Percentiles rank a stretch among this genome's conserved stretches.
Evolutionary conservation across 2,329 filamentous ascomycete genomes (phyloP).

Genomic region (Botryotinia convoluta): DNA sequence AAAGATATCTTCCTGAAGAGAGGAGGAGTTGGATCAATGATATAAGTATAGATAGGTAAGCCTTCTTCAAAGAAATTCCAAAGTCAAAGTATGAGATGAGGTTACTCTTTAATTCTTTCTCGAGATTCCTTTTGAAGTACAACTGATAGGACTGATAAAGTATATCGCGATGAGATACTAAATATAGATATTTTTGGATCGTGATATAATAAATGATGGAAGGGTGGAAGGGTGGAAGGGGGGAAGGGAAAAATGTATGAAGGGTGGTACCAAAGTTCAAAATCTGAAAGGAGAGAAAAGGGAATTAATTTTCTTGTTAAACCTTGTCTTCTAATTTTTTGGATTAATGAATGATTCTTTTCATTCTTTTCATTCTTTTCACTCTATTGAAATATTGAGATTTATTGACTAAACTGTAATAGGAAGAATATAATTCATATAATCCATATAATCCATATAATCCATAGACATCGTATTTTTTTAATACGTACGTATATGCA

Average conservation of each 20-base stretch:
- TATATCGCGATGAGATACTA: slow-evolving; percentile 14
- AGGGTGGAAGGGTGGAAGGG: not conserved
- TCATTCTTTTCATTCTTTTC: not conserved
- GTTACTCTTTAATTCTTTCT: not conserved
- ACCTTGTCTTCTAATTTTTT: not conserved
- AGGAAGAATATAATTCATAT: not conserved
- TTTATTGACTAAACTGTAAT: not conserved
- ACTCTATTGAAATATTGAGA: not conserved
- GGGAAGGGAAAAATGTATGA: not conserved
- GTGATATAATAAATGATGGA: slow-evolving; percentile 1
- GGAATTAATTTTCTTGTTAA: not conserved
- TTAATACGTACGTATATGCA: not conserved
- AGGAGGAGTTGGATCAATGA: not conserved
- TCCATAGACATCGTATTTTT: not conserved
- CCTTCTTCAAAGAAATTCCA: not conserved
- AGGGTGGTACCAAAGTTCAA: not conserved
- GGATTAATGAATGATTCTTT: not conserved
- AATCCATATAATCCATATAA: not conserved
- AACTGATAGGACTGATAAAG: slow-evolving; percentile 20
- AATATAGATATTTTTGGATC: slow-evolving; percentile 20
- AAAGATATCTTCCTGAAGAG: not conserved
- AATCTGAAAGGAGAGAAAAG: slow-evolving; percentile 1
- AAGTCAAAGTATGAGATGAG: not conserved
- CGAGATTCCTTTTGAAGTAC: not conserved
- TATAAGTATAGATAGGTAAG: not conserved